phyloP scores from a whole-genome alignment of 768 basidiomycete genomes.

The Lactarius psammicola region DNA sequence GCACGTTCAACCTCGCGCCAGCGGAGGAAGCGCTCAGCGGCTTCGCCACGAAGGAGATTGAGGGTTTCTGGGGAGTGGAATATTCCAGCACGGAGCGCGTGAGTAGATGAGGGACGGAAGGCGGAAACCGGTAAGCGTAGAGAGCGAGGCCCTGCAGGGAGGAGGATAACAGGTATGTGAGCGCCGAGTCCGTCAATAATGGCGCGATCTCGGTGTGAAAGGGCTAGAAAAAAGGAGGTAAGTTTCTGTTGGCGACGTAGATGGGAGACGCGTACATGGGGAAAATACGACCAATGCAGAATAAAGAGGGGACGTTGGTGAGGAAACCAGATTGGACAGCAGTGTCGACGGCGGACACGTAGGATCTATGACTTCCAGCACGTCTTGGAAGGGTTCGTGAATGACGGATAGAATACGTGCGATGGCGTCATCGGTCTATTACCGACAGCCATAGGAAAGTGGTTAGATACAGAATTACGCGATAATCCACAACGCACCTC shows the following conservation, averaged over 20 bases:
- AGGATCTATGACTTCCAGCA: slow-evolving; percentile 55
- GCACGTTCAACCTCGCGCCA: slow-evolving; percentile 71
- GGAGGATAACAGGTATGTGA: slow-evolving; percentile 57
- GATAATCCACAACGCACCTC: slow-evolving; percentile 42
- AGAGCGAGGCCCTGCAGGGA: slow-evolving; percentile 34
- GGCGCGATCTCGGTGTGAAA: slow-evolving; percentile 32
- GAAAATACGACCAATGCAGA: slow-evolving; percentile 58
- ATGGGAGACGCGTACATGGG: slow-evolving; percentile 33
- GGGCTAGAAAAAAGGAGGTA: slow-evolving; percentile 6
- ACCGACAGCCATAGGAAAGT: neutral
- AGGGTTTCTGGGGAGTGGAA: slow-evolving; percentile 66
- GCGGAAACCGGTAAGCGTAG: slow-evolving; percentile 42
- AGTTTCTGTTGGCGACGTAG: neutral
- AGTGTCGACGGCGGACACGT: slow-evolving; percentile 50
- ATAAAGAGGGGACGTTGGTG: slow-evolving; percentile 56
- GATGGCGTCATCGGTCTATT: slow-evolving; percentile 29
- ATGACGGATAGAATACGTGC: slow-evolving; percentile 44
- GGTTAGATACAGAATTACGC: slow-evolving; percentile 4
- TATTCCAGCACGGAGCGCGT: slow-evolving; percentile 55
- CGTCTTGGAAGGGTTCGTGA: slow-evolving; percentile 53
- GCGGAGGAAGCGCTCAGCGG: slow-evolving; percentile 64
- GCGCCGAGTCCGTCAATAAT: slow-evolving; percentile 46
- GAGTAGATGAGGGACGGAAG: slow-evolving; percentile 52
- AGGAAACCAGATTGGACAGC: slow-evolving; percentile 54
- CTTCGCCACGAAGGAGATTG: slow-evolving; percentile 56